A percentile compares a stretch with the other conserved stretches of the same genome.
Conservation (phyloP, 805 yeast species). For the Peterozyma xylosa region DNA sequence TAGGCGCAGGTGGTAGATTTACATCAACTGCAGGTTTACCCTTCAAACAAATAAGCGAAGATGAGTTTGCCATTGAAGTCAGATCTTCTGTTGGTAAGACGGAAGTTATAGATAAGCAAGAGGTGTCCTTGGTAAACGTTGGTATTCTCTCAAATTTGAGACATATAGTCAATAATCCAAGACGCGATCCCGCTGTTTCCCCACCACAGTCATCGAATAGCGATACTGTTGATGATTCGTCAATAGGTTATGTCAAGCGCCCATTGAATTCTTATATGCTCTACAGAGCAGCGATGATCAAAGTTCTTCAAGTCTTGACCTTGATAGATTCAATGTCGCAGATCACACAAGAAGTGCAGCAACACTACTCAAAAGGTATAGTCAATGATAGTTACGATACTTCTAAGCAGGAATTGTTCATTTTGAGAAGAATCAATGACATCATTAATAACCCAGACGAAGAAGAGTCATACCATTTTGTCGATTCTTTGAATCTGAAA, state of each 20-base stretch:
- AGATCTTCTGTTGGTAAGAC: background rate
- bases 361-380: background rate
- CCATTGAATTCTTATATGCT: conserved; percentile 5
- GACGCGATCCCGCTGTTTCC: background rate
- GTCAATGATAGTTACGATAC: background rate
- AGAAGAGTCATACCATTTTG: background rate
- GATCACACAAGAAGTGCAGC: background rate
- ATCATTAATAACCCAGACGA: conserved; percentile 2
- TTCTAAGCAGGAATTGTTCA: background rate
- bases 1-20: conserved; percentile 1
- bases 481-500: background rate
- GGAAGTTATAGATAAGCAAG: background rate
- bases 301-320: background rate
- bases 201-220: background rate
- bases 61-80: background rate
- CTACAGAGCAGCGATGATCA: conserved; percentile 2
- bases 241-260: background rate
- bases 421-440: conserved; percentile 2
- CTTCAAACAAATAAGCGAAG: background rate
- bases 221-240: background rate
- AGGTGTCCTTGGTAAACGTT: background rate
- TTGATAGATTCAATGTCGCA: background rate
- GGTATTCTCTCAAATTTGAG: conserved; percentile 3
- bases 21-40: background rate
- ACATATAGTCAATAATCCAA: background rate